Conservation (phyloP, 495 filamentous ascomycete species). For the Bacidia rubella region DNA sequence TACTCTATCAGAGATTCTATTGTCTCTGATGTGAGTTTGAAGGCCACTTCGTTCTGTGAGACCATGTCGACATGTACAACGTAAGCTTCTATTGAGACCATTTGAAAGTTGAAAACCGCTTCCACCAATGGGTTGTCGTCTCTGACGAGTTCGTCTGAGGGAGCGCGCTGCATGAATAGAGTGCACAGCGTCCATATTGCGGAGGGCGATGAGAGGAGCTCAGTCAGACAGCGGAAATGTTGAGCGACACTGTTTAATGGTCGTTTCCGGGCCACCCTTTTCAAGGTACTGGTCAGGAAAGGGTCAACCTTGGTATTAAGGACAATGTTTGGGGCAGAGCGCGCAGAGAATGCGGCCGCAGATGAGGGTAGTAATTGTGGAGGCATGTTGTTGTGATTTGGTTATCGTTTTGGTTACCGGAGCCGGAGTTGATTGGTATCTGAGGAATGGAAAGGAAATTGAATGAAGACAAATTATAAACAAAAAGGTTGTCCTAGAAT, state of each 20-base stretch:
- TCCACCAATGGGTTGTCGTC: constrained; percentile 82
- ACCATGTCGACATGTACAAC: constrained; percentile 99
- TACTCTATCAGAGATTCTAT: constrained; percentile 93
- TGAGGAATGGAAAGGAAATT: constrained; percentile 25
- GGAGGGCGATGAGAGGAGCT: constrained; percentile 79
- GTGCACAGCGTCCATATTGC: constrained; percentile 96
- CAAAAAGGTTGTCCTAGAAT: constrained; percentile 17
- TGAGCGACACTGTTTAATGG: constrained; percentile 95
- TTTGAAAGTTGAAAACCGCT: constrained; percentile 84
- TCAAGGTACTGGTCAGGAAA: constrained; percentile 93
- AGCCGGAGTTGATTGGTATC: constrained; percentile 19
- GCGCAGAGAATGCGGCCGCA: constrained; percentile 89
- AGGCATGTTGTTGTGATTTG: constrained; percentile 54
- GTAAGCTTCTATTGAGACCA: constrained; percentile 92
- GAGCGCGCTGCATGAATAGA: constrained; percentile 83
- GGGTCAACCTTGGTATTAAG: constrained; percentile 88
- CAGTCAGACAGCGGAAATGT: constrained; percentile 91
- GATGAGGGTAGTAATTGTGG: constrained; percentile 85
- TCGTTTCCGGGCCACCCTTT: constrained; percentile 95
- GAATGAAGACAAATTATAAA: constrained; percentile 18
- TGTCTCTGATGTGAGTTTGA: constrained; percentile 94
- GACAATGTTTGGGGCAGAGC: constrained; percentile 90
- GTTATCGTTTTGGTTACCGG: constrained; percentile 14
- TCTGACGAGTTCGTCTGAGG: constrained; percentile 73
- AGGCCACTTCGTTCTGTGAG: constrained; percentile 90